Percentiles rank a stretch among this genome's conserved stretches.
phyloP scores from a whole-genome alignment of 2,329 filamentous ascomycete species.

The Pseudonectria foliicola region DNA sequence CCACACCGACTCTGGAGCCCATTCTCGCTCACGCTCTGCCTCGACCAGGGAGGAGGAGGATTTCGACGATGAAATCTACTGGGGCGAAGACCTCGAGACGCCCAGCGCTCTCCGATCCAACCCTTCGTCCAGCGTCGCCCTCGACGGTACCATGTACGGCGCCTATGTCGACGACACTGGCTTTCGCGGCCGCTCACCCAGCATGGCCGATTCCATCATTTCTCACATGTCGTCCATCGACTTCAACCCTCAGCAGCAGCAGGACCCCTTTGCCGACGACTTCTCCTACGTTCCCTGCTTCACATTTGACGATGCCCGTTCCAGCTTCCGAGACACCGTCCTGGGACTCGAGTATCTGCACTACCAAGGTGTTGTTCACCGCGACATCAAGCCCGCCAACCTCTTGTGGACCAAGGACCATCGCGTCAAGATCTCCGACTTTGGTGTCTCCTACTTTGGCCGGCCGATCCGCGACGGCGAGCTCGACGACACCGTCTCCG shows the following conservation, averaged over 20 bases:
- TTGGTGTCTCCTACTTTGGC: slow-evolving; percentile 95
- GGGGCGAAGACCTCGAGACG: slow-evolving; percentile 49
- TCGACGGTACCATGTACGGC: slow-evolving; percentile 75
- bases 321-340: slow-evolving; percentile 85
- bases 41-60: slow-evolving; percentile 25
- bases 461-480: slow-evolving; percentile 79
- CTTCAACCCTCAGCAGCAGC: slow-evolving; percentile 44
- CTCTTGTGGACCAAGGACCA: slow-evolving; percentile 79
- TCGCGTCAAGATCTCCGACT: slow-evolving; percentile 95
- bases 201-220: slow-evolving; percentile 70
- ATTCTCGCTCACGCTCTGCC: slow-evolving; percentile 42
- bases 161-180: slow-evolving; percentile 55
- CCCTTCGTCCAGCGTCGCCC: slow-evolving; percentile 45
- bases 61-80: slow-evolving; percentile 27
- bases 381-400: slow-evolving; percentile 85
- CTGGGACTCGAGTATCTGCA: slow-evolving; percentile 90
- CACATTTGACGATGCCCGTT: slow-evolving; percentile 74
- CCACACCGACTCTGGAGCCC: slow-evolving; percentile 37
- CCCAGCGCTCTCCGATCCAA: slow-evolving; percentile 47
- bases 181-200: slow-evolving; percentile 64
- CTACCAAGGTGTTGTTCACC: slow-evolving; percentile 77
- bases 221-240: slow-evolving; percentile 62
- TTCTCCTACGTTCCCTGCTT: slow-evolving; percentile 91
- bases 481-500: slow-evolving; percentile 63
- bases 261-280: slow-evolving; percentile 72